Percentiles rank a stretch among this genome's conserved stretches.
phyloP scores from a whole-genome alignment of 2,329 filamentous ascomycete species.

The Shiraia sp. region DNA sequence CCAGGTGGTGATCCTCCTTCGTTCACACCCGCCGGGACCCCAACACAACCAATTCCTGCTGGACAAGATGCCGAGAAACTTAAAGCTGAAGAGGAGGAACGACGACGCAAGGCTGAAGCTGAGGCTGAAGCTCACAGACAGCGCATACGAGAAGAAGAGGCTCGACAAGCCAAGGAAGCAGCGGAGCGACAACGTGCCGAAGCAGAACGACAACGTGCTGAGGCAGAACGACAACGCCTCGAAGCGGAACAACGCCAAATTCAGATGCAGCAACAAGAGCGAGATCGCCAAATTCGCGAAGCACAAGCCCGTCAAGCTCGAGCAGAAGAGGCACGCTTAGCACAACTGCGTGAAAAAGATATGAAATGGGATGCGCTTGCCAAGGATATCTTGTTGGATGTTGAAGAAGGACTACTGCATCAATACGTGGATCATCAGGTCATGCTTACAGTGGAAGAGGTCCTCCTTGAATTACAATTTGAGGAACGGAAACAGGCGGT shows the following conservation, averaged over 20 bases:
- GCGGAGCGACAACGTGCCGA: conserved; percentile 20
- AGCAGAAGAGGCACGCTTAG: conserved; percentile 23
- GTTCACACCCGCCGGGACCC: conserved; percentile 18
- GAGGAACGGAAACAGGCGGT: conserved; percentile 23
- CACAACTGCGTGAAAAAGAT: conserved; percentile 17
- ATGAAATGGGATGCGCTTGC: conserved; percentile 40
- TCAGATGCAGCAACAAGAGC: conserved; percentile 16
- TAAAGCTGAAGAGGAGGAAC: conserved; percentile 16
- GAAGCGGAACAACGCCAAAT: conserved; percentile 16
- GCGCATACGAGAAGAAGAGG: conserved; percentile 11
- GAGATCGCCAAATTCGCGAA: conserved; percentile 21
- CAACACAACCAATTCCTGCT: conserved; percentile 9
- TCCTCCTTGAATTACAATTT: conserved; percentile 25
- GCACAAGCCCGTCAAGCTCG: conserved; percentile 22
- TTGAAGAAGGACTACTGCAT: conserved; percentile 47
- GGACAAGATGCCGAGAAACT: conserved; percentile 17
- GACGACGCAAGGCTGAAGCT: conserved; percentile 7
- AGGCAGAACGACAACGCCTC: conserved; percentile 21
- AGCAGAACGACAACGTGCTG: conserved; percentile 16
- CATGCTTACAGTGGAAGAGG: conserved; percentile 39
- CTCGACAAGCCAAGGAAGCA: conserved; percentile 16
- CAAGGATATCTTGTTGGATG: conserved; percentile 42
- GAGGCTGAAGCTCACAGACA: conserved; percentile 13
- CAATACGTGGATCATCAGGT: conserved; percentile 51
- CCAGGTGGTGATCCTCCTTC: conserved; percentile 6